Base-by-base conservation (phyloP, 129 eudicot genomes). In the Artemisia tridentata region DNA sequence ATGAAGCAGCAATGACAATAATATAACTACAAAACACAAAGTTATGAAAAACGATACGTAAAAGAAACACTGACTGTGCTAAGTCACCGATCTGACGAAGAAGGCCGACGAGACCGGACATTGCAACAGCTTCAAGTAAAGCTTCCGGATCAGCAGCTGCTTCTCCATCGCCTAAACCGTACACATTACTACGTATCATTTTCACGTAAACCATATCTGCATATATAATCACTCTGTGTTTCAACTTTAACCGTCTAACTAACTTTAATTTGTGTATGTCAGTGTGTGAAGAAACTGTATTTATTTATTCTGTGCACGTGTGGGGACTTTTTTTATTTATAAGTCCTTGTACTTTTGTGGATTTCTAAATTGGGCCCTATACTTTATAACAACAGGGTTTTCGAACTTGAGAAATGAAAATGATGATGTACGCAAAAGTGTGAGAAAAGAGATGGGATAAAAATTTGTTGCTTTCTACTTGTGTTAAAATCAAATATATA, bases 61-160 rank as follows among this genome's bases (percentile, higher is more conserved):
- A 13, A 7, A 51, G 7, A 54, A 68, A 68, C 46, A 78, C 96
- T 75, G 60, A 93, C 99, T 87, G 88, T 15, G 99, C 97, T 12
- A 93, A 86, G 92, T 93, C 99, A 13, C 99, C 99, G 72, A 93
- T 89, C 82, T 93, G 99, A 46, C 99, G 92, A 56, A 93, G 85
- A 80, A 93, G 81, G 20, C 99, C 99, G 45, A 87, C 91, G 66
- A 93, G 91, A 52, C 96, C 96, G 25, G 99, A 96, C 93, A 93
- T 90, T 74, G 99, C 93, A 19, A 90, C 91, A 71, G 91, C 99
- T 87, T 93, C 99, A 27, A 93, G 89, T 43, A 93, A 63, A 71
- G 97, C 97, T 78, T 90, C 96, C 10, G 99, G 99, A 80, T 93
- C 99, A 90, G 85, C 92, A 73, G 79, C 87, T 68, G 79, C 87